These are phyloP conservation scores for Zalerion maritima DNA, from an alignment of 495 filamentous ascomycete species.

Conservation along the genomic window DNA sequence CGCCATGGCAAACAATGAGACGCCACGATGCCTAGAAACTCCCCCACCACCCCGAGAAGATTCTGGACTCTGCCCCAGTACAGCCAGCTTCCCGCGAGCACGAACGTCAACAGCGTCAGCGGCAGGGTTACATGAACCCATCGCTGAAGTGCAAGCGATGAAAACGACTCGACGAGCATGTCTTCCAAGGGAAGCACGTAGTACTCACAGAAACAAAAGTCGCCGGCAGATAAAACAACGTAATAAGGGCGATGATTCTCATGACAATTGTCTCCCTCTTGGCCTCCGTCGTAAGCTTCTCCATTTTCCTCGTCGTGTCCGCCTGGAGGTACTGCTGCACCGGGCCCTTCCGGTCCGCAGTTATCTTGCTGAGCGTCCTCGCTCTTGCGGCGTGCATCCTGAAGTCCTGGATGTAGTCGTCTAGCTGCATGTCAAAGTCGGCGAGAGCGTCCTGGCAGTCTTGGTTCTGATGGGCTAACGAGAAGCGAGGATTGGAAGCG, in stretches of 20 bases:
- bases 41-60: no score
- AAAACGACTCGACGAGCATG: neutral
- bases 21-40: no score
- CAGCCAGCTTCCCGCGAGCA: no score
- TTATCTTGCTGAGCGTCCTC: constrained; percentile 1
- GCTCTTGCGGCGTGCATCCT: neutral
- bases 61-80: no score
- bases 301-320: neutral
- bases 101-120: constrained; percentile 1
- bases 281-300: neutral
- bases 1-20: no score
- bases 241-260: constrained; percentile 21
- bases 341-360: constrained; percentile 1
- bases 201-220: constrained; percentile 21
- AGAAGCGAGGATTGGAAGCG: neutral
- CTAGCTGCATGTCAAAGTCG: constrained; percentile 1
- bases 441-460: neutral
- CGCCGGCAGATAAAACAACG: constrained; percentile 22
- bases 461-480: neutral
- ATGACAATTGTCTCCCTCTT: constrained; percentile 8
- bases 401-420: neutral
- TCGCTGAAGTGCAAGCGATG: constrained; percentile 1
- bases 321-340: constrained; percentile 2
- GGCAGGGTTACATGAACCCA: constrained; percentile 1
- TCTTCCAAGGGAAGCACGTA: neutral